Percentiles rank a stretch among this genome's conserved stretches.
These are phyloP conservation scores for Ascochyta fabae DNA, from an alignment of 2,329 filamentous ascomycete genomes.

Conservation along the genomic window DNA sequence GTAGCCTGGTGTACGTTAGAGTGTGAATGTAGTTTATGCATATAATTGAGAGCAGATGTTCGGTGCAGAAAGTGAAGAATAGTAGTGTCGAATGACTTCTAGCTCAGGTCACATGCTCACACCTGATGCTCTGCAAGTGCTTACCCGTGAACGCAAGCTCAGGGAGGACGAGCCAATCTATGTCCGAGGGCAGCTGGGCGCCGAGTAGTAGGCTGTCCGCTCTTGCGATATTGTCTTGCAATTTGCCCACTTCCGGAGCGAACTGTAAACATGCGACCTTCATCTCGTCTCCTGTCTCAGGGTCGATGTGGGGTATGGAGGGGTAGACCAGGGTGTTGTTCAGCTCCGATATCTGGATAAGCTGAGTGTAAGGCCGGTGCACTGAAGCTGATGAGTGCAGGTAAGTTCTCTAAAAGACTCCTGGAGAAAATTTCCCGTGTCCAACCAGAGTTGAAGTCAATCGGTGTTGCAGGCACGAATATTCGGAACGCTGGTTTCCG, in stretches of 20 bases:
- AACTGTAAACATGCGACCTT: conserved; percentile 76
- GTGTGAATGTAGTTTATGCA: neutral
- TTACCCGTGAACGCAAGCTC: conserved; percentile 78
- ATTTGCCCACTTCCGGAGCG: conserved; percentile 71
- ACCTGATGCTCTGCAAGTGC: neutral
- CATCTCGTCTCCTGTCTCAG: conserved; percentile 54
- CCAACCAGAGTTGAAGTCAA: neutral
- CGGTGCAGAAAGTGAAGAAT: neutral
- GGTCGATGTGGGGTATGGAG: conserved; percentile 16
- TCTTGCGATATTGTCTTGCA: conserved; percentile 72
- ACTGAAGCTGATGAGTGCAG: neutral
- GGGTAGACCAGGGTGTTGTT: conserved; percentile 6
- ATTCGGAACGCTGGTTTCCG: conserved; percentile 16
- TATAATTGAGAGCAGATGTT: neutral
- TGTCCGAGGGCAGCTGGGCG: conserved; percentile 50
- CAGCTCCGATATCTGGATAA: neutral
- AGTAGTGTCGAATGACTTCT: neutral
- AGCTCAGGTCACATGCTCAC: conserved; percentile 4
- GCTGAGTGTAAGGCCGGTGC: neutral
- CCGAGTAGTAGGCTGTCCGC: conserved; percentile 68
- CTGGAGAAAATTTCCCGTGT: neutral
- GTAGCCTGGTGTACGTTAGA: conserved; percentile 63
- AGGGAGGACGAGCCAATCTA: conserved; percentile 76
- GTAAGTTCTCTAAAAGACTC: neutral
- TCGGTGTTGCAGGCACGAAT: conserved; percentile 9